These are phyloP conservation scores for Nicotiana tomentosiformis DNA, from an alignment of 257 asterid genomes.

Conservation along the genomic window DNA sequence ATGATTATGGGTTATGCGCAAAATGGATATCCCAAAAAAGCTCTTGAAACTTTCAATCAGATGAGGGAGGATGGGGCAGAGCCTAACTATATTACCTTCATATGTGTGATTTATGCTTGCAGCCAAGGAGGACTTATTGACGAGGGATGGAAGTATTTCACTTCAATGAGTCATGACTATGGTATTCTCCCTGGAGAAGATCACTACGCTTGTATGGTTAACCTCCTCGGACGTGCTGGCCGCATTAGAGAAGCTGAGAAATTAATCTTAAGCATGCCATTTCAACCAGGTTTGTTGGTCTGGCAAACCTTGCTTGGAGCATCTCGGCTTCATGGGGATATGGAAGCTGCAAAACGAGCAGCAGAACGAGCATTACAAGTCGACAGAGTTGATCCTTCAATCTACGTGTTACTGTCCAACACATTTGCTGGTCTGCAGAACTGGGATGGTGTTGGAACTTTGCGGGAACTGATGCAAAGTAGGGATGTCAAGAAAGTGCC, in stretches of 20 bases:
- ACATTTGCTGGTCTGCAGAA: constrained; percentile 52
- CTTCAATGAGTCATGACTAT: constrained; percentile 43
- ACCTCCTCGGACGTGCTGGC: constrained; percentile 58
- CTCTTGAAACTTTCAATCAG: constrained; percentile 49
- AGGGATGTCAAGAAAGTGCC: constrained; percentile 65
- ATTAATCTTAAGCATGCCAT: constrained; percentile 39
- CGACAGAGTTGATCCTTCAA: constrained; percentile 45
- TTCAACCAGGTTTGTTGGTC: constrained; percentile 33
- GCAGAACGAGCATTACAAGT: constrained; percentile 43
- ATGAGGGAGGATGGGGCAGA: constrained; percentile 37
- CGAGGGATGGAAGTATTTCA: constrained; percentile 38
- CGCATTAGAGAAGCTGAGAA: constrained; percentile 53
- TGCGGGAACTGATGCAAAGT: constrained; percentile 42
- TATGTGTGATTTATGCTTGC: constrained; percentile 55
- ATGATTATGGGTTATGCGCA: constrained; percentile 80
- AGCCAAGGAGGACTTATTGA: constrained; percentile 62
- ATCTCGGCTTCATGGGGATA: constrained; percentile 53
- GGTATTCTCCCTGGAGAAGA: constrained; percentile 52
- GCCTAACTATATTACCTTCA: constrained; percentile 53
- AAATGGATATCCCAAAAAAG: constrained; percentile 46
- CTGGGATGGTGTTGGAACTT: constrained; percentile 43
- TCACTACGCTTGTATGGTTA: constrained; percentile 71
- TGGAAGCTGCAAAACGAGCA: constrained; percentile 55
- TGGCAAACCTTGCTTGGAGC: constrained; percentile 84
- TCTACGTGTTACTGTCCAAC: constrained; percentile 54